Evolutionary conservation across 305 asterid species (phyloP), one percentile per base, ranked within the genome.

Genomic region (Nicotiana rustica): DNA sequence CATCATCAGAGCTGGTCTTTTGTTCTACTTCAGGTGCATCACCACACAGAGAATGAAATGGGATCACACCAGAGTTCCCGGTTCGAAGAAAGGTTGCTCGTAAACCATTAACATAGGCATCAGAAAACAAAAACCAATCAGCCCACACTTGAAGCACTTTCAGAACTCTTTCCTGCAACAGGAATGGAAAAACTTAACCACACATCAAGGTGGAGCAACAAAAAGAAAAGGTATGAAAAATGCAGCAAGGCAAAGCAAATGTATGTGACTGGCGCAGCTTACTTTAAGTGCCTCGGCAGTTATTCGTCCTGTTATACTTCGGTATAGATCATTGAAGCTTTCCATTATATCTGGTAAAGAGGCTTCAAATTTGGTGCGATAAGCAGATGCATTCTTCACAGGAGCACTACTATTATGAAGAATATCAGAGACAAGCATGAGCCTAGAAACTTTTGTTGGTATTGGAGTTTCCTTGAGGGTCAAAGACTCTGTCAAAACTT

Each of bases 371-470:
- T 91, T 95, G 80, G 98, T 94, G 80, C 99, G 97, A 84, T 94
- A 95, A 55, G 99, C 99, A 84, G 99, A 95, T 66, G 99, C 99
- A 81, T 95, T 95, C 87, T 94, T 95, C 75, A 95, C 99, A 77
- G 97, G 98, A 85, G 98, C 97, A 81, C 99, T 95, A 90, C 99
- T 95, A 84, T 95, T 95, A 87, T 95, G 99, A 88, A 97, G 98
- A 70, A 97, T 90, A 90, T 97, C 99, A 14, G 99, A 97, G 76
- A 95, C 99, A 82, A 97, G 98, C 99, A 97, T 94, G 84, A 97
- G 98, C 84, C 99, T 90, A 15, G 99, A 98, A 91, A 97, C 98
- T 91, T 97, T 97, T 77, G 99, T 91, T 31, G 98, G 99, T 84
- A 95, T 92, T 33, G 97, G 99, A 84, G 99, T 97, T 89, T 97